Base-by-base conservation (phyloP, 371 early-diverging fungal species). In the Mucor racemosus region DNA sequence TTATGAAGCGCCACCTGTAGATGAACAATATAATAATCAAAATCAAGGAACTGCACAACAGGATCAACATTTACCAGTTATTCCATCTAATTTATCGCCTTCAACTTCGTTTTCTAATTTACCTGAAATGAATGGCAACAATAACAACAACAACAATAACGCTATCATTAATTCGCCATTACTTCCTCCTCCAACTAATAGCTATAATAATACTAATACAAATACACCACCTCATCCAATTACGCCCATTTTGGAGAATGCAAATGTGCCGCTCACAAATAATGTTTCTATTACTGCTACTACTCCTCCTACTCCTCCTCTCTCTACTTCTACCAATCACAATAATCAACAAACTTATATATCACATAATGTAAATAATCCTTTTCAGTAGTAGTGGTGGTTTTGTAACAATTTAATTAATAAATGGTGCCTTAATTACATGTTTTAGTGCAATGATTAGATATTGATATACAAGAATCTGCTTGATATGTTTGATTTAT, bases 1-100 rank as follows among this genome's bases (percentile, higher is more conserved):
- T 1, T 73, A 73, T 54, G 73, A 73, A 39, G 73, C 73, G 6
- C 73, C 73, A 0, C 64, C 68, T 41, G 34, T 59, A 11, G 36
- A 15, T 7, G 4, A 40, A 19, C 17, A 62, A 11, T 19, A 11
- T 13, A 34, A 38, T 13, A 36, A 50, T 50, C 50, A 50, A 21
- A 11, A 8, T 26, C 50, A 50, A 11, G 50, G 10, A 19, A 21
- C 46, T 1, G 4, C 11, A 2, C 34, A 38, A 35, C 54, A 59
- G 40, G 13, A 64, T 1, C 15, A 42, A 6, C 55, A 55, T 35
- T 36, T 69, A 33, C 69, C 69, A 0, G 33, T 5, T 14, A 60
- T 69, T 48, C 65, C 69, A 7, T 10, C 15, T 0, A 46, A 69
- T 14, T 7, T 69, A 1, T 44, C 64, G 8, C 59, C 64, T 17